phyloP scores from a whole-genome alignment of 208 protist genomes.

The Wallacemonas sp. region DNA sequence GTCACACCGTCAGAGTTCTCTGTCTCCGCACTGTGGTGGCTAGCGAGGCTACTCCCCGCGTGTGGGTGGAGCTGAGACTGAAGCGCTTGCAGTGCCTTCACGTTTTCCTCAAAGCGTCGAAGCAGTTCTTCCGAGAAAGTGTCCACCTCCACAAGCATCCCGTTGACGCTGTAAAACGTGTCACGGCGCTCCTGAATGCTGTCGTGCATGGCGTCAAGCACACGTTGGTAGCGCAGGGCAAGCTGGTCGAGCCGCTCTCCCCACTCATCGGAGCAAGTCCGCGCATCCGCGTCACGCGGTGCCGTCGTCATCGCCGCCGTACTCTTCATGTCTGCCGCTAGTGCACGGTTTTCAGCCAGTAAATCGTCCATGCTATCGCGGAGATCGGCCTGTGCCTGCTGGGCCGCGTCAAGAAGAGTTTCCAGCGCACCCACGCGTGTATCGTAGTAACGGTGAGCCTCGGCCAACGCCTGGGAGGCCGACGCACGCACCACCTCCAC shows the following conservation, averaged over 20 bases:
- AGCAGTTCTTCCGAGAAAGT: conserved; percentile 35
- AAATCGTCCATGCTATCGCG: conserved; percentile 25
- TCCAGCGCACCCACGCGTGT: conserved; percentile 12
- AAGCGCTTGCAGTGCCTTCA: conserved; percentile 15
- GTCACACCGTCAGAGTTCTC: no score
- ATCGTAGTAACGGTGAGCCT: conserved; percentile 3
- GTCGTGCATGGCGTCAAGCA: conserved; percentile 30
- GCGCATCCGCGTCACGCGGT: no score
- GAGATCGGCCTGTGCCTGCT: conserved; percentile 21
- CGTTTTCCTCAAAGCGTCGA: conserved; percentile 28
- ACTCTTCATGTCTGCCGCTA: conserved; percentile 23
- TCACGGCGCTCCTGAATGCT: conserved; percentile 26
- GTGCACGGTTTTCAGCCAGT: conserved; percentile 21
- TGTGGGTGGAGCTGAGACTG: not conserved
- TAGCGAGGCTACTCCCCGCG: not conserved
- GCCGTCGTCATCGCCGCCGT: no score
- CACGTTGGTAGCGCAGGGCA: conserved; percentile 28
- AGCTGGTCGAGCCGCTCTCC: conserved; percentile 22
- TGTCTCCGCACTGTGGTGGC: no score
- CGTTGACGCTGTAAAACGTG: conserved; percentile 31
- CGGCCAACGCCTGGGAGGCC: conserved; percentile 2
- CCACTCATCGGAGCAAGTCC: no score
- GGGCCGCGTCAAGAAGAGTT: conserved; percentile 7
- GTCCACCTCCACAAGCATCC: conserved; percentile 39
- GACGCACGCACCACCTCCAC: conserved; percentile 30